Evolutionary conservation across 768 basidiomycete genomes (phyloP), one percentile per base, ranked within the genome.

Genomic region (Rubroboletus pulcherrimus): DNA sequence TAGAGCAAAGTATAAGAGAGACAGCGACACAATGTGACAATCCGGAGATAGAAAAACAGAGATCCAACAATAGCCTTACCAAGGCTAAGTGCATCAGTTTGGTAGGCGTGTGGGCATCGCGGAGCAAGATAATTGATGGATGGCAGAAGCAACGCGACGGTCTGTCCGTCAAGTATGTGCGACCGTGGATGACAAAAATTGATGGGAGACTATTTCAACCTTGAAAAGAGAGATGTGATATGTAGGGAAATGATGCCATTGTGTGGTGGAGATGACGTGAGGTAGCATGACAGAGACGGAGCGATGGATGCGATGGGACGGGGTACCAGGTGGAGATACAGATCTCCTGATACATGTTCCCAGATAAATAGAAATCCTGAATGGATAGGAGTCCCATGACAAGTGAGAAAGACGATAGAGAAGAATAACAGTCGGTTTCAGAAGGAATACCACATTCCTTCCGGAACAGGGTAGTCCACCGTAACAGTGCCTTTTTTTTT

Each of bases 341-440:
- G 19, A 37, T 62, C 69, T 63, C 64, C 62, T 60, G 60, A 62
- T 70, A 67, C 67, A 71, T 61, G 38, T 51, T 55, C 66, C 62
- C 66, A 48, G 68, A 67, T 71, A 71, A 72, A 71, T 71, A 72
- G 57, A 64, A 63, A 59, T 71, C 69, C 65, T 62, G 61, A 58
- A 53, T 68, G 59, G 65, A 64, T 57, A 61, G 42, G 57, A 66
- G 61, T 66, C 68, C 70, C 61, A 53, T 66, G 57, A 58, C 59
- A 56, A 63, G 56, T 56, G 56, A 54, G 64, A 68, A 50, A 63
- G 47, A 56, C 31, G 42, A 54, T 40, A 55, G 24, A 53, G 51
- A 57, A 57, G 55, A 62, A 56, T 45, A 56, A 60, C 48, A 54
- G 49, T 54, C 42, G 43, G 46, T 54, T 59, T 57, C 61, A 65